A percentile compares a stretch with the other conserved stretches of the same genome.
Evolutionary conservation across 2,329 filamentous ascomycete genomes (phyloP).

Genomic region (Harringtonia aguacate): DNA sequence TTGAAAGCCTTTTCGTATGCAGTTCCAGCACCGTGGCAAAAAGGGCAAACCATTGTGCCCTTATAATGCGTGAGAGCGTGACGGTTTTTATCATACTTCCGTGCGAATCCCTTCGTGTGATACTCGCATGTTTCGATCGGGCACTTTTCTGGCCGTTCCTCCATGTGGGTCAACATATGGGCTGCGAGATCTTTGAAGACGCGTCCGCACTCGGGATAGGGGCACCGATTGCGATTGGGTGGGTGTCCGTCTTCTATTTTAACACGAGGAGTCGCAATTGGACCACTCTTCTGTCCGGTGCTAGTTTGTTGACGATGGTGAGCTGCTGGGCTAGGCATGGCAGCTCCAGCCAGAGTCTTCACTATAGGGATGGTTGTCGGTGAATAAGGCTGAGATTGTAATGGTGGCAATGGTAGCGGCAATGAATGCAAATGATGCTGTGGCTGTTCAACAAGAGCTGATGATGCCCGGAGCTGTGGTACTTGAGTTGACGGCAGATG

Average conservation of each 20-base stretch:
- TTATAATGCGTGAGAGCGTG: conserved; percentile 97
- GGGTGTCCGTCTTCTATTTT: conserved; percentile 19
- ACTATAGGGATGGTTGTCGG: background rate
- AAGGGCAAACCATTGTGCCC: conserved; percentile 94
- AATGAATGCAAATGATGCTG: no score
- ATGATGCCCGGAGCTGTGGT: no score
- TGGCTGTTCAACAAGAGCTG: no score
- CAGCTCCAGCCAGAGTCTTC: background rate
- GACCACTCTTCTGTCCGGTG: conserved; percentile 4
- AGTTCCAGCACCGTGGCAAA: conserved; percentile 81
- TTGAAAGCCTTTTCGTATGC: conserved; percentile 93
- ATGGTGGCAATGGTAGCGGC: no score
- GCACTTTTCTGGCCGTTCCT: conserved; percentile 90
- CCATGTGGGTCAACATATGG: conserved; percentile 94
- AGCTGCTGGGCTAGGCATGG: background rate
- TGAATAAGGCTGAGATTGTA: background rate
- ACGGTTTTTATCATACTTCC: conserved; percentile 96
- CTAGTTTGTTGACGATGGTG: conserved; percentile 5
- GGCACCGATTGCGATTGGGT: conserved; percentile 38
- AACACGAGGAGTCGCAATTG: conserved; percentile 12
- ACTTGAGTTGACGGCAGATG: no score
- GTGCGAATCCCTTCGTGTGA: conserved; percentile 84
- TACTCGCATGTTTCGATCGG: conserved; percentile 91
- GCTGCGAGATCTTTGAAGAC: conserved; percentile 60
- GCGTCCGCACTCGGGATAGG: conserved; percentile 46